Evolutionary conservation across 225 moss, liverwort and hornwort genomes (phyloP), one percentile per base, ranked within the genome.

Genomic region (Polytrichum formosum): DNA sequence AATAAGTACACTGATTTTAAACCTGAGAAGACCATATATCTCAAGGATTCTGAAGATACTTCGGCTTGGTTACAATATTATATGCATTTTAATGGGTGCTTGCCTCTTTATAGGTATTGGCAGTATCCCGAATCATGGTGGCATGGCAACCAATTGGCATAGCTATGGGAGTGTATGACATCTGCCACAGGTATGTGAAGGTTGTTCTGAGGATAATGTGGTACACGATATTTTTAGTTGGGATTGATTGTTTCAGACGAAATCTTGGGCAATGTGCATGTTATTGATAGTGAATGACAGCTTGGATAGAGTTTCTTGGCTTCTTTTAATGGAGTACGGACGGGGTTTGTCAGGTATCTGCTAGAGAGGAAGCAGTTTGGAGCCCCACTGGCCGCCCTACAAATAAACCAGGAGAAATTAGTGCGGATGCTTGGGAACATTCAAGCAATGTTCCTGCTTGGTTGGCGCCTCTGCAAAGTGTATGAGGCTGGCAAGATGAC

Each of bases 121-220:
- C 94, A 61, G 90, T 98, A 71, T 91, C 98, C 63, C 84, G 98
- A 29, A 76, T 98, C 46, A 91, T 98, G 91, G 94, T 92, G 54
- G 92, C 98, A 6, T 98, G 98, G 98, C 98, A 98, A 67, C 92
- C 98, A 53, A 91, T 94, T 78, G 98, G 98, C 69, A 94, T 98
- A 53, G 63, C 88, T 59, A 94, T 98, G 98, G 98, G 98, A 58
- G 94, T 91, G 30, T 94, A 98, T 66, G 98, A 98, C 69, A 85
- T 94, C 35, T 98, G 94, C 81, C 94, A 92, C 74, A 88, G 98
- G 94, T 93, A 77, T 64, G 29, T 82, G 6, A 23, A 58, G 21
- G 21, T 58, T 46, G 46, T 46, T 46, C 13, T 46, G 10, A 46
- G 46, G 46, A 46, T 3, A 46, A 46, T 16, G 13, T 46, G 13